A percentile compares a stretch with the other conserved stretches of the same genome.
These are phyloP conservation scores for Schizophyllum amplum DNA, from an alignment of 1,284 basidiomycete genomes.

Conservation along the genomic window DNA sequence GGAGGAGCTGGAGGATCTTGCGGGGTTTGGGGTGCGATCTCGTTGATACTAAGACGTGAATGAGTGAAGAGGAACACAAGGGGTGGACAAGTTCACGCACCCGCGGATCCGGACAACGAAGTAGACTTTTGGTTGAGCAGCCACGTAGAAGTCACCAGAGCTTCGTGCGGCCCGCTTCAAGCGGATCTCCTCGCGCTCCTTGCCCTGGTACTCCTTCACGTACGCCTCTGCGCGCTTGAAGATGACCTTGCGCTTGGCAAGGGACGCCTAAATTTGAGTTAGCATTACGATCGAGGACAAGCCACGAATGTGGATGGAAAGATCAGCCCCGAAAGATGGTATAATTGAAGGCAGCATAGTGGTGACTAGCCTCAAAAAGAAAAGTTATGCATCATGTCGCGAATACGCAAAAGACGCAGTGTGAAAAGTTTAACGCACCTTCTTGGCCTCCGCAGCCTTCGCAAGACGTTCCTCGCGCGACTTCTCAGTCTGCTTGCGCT, in stretches of 20 bases:
- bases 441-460: slow-evolving; percentile 82
- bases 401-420: slow-evolving; percentile 16
- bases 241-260: slow-evolving; percentile 86
- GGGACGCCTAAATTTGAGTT: slow-evolving; percentile 12
- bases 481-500: slow-evolving; percentile 98
- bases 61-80: not conserved
- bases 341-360: slow-evolving; percentile 75
- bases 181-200: slow-evolving; percentile 96
- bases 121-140: slow-evolving; percentile 95
- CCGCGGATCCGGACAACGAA: slow-evolving; percentile 97
- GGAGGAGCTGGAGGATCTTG: slow-evolving; percentile 98
- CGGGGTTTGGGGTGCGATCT: slow-evolving; percentile 98
- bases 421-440: slow-evolving; percentile 54
- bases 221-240: slow-evolving; percentile 99
- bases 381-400: slow-evolving; percentile 75
- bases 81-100: slow-evolving; percentile 36
- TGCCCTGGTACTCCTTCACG: slow-evolving; percentile 91
- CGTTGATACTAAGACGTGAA: slow-evolving; percentile 77
- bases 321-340: slow-evolving; percentile 98
- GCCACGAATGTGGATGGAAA: slow-evolving; percentile 11
- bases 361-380: slow-evolving; percentile 66
- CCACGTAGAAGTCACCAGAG: slow-evolving; percentile 95
- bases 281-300: slow-evolving; percentile 3
- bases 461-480: slow-evolving; percentile 91
- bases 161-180: slow-evolving; percentile 90